Conservation (phyloP, 2,329 filamentous ascomycete genomes). For the Pseudogymnoascus sp. region DNA sequence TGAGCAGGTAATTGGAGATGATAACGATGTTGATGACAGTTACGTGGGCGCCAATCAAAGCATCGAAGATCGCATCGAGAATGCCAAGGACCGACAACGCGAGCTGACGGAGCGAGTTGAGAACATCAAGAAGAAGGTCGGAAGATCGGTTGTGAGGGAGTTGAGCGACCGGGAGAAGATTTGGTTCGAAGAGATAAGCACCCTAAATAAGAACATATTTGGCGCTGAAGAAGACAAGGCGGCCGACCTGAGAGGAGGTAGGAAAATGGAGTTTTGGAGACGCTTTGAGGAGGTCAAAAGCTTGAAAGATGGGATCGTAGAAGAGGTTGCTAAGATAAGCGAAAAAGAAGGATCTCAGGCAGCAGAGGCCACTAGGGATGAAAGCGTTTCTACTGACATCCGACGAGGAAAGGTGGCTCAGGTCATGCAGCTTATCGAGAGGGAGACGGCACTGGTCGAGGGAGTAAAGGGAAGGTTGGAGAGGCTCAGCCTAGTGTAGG, state of each 20-base stretch:
- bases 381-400: slow-evolving; percentile 45
- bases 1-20: slow-evolving; percentile 55
- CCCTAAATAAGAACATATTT: slow-evolving; percentile 31
- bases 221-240: slow-evolving; percentile 14
- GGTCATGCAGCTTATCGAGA: slow-evolving; percentile 53
- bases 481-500: slow-evolving; percentile 34
- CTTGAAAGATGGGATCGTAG: slow-evolving; percentile 44
- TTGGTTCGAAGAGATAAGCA: slow-evolving; percentile 49
- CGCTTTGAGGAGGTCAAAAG: slow-evolving; percentile 49
- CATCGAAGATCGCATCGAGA: slow-evolving; percentile 50
- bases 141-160: slow-evolving; percentile 37
- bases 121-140: slow-evolving; percentile 42
- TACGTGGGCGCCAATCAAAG: slow-evolving; percentile 44
- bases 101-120: slow-evolving; percentile 53
- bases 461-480: slow-evolving; percentile 56
- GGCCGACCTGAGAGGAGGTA: neutral
- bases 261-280: slow-evolving; percentile 43
- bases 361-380: slow-evolving; percentile 11
- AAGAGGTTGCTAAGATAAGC: slow-evolving; percentile 29
- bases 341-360: slow-evolving; percentile 19
- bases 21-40: slow-evolving; percentile 42
- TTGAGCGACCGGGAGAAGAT: slow-evolving; percentile 54
- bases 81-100: slow-evolving; percentile 47
- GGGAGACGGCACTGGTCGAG: slow-evolving; percentile 61
- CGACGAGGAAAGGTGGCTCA: slow-evolving; percentile 55